A percentile compares a stretch with the other conserved stretches of the same genome.
phyloP scores from a whole-genome alignment of 1,284 basidiomycete genomes.

The Termitomyces sp. region DNA sequence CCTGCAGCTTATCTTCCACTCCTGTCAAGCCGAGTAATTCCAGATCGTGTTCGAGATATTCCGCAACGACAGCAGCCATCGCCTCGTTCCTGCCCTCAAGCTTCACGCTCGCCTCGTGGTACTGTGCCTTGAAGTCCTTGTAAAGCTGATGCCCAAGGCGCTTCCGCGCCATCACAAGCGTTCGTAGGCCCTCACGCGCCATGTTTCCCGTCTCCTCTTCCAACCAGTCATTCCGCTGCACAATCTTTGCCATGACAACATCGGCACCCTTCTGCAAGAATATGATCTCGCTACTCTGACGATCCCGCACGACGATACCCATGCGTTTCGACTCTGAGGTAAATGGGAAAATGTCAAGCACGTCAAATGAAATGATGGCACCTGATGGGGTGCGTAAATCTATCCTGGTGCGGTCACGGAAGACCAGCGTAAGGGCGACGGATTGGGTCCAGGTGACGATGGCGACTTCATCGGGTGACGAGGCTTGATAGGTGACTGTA shows the following conservation, averaged over 20 bases:
- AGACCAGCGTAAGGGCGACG: constrained; percentile 83
- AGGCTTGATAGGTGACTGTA: constrained; percentile 93
- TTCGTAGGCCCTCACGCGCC: constrained; percentile 94
- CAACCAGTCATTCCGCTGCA: constrained; percentile 97
- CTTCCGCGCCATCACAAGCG: constrained; percentile 89
- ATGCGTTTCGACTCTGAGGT: constrained; percentile 98
- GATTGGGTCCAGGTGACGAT: constrained; percentile 99
- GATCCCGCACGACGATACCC: constrained; percentile 93
- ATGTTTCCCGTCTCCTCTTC: constrained; percentile 99
- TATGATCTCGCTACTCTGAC: constrained; percentile 68
- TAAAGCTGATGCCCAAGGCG: constrained; percentile 69
- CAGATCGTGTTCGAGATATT: constrained; percentile 83
- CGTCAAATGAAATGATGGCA: constrained; percentile 65
- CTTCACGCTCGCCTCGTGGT: constrained; percentile 74
- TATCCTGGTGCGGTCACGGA: constrained; percentile 86
- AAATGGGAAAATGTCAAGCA: constrained; percentile 96
- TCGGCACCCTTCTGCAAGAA: constrained; percentile 99
- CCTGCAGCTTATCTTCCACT: constrained; percentile 98
- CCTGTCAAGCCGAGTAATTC: constrained; percentile 94
- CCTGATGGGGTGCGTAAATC: constrained; percentile 71
- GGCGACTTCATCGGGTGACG: constrained; percentile 97
- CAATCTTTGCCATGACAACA: constrained; percentile 93
- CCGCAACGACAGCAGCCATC: constrained; percentile 70
- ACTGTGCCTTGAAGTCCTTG: constrained; percentile 67
- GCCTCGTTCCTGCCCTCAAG: constrained; percentile 81